Conservation (phyloP, 2,329 filamentous ascomycete species). For the Penicillium janthinellum region DNA sequence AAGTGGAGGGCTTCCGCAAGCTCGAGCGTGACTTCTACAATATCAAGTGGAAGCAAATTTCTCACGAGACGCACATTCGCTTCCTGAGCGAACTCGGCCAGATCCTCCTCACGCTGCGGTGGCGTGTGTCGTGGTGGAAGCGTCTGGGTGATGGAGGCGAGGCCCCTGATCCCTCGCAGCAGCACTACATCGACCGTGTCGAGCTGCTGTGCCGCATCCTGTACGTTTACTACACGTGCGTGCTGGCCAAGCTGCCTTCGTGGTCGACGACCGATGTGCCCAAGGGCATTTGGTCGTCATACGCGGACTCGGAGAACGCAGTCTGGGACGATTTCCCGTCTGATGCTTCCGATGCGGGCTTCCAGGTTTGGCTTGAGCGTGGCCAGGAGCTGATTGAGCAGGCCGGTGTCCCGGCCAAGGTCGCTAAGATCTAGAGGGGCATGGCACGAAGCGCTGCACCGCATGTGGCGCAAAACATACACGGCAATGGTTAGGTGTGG, state of each 20-base stretch:
- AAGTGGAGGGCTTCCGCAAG: slow-evolving; percentile 49
- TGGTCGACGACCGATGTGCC: slow-evolving; percentile 41
- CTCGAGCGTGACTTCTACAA: slow-evolving; percentile 50
- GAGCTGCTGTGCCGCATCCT: slow-evolving; percentile 47
- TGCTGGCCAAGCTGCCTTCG: slow-evolving; percentile 45
- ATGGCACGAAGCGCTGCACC: not conserved
- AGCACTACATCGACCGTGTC: slow-evolving; percentile 45
- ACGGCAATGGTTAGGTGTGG: slow-evolving; percentile 11
- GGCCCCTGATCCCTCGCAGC: slow-evolving; percentile 39
- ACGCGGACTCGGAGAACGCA: slow-evolving; percentile 43
- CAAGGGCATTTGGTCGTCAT: slow-evolving; percentile 45
- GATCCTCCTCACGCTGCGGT: slow-evolving; percentile 47
- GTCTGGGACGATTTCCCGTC: slow-evolving; percentile 49
- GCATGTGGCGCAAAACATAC: not conserved
- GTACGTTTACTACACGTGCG: slow-evolving; percentile 51
- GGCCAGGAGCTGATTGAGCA: slow-evolving; percentile 44
- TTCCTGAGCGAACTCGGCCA: slow-evolving; percentile 45
- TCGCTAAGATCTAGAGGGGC: slow-evolving; percentile 28
- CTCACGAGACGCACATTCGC: slow-evolving; percentile 44
- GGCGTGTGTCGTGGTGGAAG: slow-evolving; percentile 51
- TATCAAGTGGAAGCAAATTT: slow-evolving; percentile 49
- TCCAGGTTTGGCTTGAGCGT: slow-evolving; percentile 43
- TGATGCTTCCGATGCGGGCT: slow-evolving; percentile 42
- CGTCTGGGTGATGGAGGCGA: slow-evolving; percentile 43
- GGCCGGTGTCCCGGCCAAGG: slow-evolving; percentile 39